Evolutionary conservation across 225 moss, liverwort and hornwort species (phyloP).

Genomic region (Anthoceros angustus): DNA sequence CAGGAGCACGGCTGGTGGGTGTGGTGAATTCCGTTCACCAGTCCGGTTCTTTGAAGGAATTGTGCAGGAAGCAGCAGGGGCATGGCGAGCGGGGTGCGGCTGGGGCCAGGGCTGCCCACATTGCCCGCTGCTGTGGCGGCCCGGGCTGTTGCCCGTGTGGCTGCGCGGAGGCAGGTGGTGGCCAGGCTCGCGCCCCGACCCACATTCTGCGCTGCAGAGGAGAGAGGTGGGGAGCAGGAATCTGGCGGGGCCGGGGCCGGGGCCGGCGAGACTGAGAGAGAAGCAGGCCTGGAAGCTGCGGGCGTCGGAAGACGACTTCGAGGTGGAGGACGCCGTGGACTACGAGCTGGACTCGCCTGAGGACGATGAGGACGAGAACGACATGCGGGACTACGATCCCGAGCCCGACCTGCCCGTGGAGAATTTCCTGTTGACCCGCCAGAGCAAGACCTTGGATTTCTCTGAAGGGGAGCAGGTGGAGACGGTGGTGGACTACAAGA

Average conservation of each 20-base stretch:
- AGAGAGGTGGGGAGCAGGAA: too few species aligned
- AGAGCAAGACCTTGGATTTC: slow-evolving; percentile 61
- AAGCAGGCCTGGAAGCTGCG: neutral
- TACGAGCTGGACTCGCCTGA: neutral
- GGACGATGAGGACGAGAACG: slow-evolving; percentile 83
- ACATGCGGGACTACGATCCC: slow-evolving; percentile 71
- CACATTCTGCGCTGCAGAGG: neutral
- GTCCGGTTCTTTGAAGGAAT: too few species aligned
- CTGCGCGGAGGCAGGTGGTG: neutral
- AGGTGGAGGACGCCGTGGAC: slow-evolving; percentile 40
- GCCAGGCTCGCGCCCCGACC: neutral
- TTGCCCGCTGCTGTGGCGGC: neutral
- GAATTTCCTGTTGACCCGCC: slow-evolving; percentile 13
- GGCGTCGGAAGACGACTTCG: slow-evolving; percentile 28
- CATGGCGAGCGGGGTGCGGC: neutral
- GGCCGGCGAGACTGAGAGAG: neutral
- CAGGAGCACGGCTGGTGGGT: too few species aligned
- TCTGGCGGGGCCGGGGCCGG: neutral
- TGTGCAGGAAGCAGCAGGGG: neutral
- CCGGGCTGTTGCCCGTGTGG: too few species aligned
- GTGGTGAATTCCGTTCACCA: too few species aligned
- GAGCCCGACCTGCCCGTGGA: slow-evolving; percentile 75
- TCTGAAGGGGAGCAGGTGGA: slow-evolving; percentile 77
- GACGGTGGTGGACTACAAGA: slow-evolving; percentile 75
- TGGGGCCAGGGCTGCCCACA: neutral